Evolutionary conservation across 352 stramenopile genomes (phyloP), one percentile per base, ranked within the genome.

Genomic region (Phytophthora boehmeriae): DNA sequence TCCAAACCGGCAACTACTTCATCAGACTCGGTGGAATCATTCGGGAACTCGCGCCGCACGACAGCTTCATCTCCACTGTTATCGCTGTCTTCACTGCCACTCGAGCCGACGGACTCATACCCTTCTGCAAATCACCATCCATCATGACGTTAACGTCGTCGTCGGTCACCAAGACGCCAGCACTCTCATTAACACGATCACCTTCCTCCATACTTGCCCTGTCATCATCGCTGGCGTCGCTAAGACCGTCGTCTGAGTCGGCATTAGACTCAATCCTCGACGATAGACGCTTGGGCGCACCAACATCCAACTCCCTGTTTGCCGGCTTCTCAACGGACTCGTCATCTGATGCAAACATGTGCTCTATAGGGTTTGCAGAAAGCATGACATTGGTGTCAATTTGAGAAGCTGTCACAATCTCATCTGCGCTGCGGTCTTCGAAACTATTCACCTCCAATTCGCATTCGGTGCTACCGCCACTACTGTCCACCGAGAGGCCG

Each of bases 371-470:
- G 38, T 45, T 45, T 17, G 50, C 38, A 5, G 50, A 57, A 5
- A 57, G n/a, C 36, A n/a, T 25, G 36, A 57, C 23, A 27, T 14
- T 43, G 42, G 27, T 52, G 42, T 52, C 41, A 38, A 52, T 52
- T 19, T 59, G 41, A 11, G 41, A 59, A 19, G 27, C 41, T 5
- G 17, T 19, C 9, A 59, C 52, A 8, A 19, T 19, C 17, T 59
- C 39, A 2, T 17, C 14, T 19, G 14, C 22, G 8, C 30, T 28
- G 14, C 9, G 2, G 17, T n/a, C 47, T 17, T 19, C 14, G 6
- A 45, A n/a, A 5, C 8, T 30, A 45, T 59, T 38, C 8, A 35
- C 19, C 17, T 57, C 50, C 52, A 45, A 6, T n/a, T n/a, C 8
- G 14, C 38, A 8, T 23, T 6, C 38, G 6, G 17, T 32, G 20